Evolutionary conservation across 2,329 filamentous ascomycete genomes (phyloP), one percentile per base, ranked within the genome.

Genomic region (Malbranchea zuffiana): DNA sequence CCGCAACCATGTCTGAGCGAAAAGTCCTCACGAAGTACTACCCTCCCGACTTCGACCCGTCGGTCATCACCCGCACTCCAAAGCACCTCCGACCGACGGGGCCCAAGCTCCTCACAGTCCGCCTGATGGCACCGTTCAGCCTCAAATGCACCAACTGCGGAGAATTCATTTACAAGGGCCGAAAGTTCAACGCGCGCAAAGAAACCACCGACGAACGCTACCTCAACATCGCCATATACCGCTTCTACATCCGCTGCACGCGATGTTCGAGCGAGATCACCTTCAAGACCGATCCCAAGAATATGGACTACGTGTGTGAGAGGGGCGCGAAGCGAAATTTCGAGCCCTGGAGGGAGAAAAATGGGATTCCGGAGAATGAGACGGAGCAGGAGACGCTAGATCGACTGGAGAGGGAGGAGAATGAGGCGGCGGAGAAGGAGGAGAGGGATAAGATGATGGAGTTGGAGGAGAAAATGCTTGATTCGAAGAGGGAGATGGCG

Each of bases 161-260:
- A 52, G 82, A 92, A 61, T 94, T 80, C 65, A 90, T 93, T 53
- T 88, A 92, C 69, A 84, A 85, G 50, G 87, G 87, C 0, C 76
- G 87, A 43, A 96, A 95, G 54, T 96, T 96, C 71, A 96, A 96
- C 62, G 81, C 85, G 2, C 74, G 84, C 23, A 98, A 98, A 55
- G 86, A 95, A 55, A 94, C 82, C 0, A 85, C 84, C 0, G 82
- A 90, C 13, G 82, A 95, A 51, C 82, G 80, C 48, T 98, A 98
- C 64, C 75, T 94, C 31, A 74, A 74, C 33, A 92, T 96, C 44
- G 75, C 84, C 43, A 86, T 93, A 45, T 90, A 80, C 63, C 75
- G 81, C 19, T 95, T 96, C 67, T 90, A 87, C 62, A 92, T 88
- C 51, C 74, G 84, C 5, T 95, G 88, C 62, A 93, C 87, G 21